Conservation (phyloP, 768 basidiomycete genomes). For the Rhodotorula graminis region DNA sequence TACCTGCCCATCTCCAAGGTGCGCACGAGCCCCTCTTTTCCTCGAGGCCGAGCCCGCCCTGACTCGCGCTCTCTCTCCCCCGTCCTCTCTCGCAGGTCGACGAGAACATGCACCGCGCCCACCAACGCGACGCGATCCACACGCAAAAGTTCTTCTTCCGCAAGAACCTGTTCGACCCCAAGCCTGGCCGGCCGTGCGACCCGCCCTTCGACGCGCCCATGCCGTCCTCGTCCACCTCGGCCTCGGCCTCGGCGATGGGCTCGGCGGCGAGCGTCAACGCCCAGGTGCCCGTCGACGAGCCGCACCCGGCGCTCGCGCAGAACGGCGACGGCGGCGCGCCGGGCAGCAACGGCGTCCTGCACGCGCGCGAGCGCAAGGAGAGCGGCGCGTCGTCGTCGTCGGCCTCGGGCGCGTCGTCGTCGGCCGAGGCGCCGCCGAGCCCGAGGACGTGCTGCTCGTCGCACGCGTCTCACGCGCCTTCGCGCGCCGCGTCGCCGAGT, state of each 20-base stretch:
- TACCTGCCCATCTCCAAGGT: constrained; percentile 98
- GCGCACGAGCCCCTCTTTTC: constrained; percentile 12
- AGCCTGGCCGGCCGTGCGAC: constrained; percentile 28
- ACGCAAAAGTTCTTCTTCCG: constrained; percentile 83
- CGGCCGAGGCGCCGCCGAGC: background rate
- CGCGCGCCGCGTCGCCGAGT: constrained; percentile 33
- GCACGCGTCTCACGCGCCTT: constrained; percentile 29
- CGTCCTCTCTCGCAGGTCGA: constrained; percentile 70
- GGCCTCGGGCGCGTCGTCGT: constrained; percentile 12
- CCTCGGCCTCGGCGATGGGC: background rate
- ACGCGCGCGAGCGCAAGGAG: background rate
- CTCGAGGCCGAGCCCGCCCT: no score
- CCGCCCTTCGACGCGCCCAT: constrained; percentile 1
- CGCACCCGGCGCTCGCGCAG: no score
- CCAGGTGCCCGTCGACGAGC: background rate
- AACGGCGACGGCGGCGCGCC: background rate
- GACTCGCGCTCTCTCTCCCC: background rate
- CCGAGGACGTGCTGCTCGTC: constrained; percentile 13
- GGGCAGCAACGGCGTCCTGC: background rate
- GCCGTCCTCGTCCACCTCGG: background rate
- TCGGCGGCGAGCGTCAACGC: background rate
- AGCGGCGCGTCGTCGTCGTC: no score
- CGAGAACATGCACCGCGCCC: constrained; percentile 89
- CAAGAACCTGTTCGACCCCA: constrained; percentile 63
- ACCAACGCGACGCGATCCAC: constrained; percentile 69